Evolutionary conservation across 2,329 filamentous ascomycete species (phyloP).

Genomic region (Diaporthe sp.): DNA sequence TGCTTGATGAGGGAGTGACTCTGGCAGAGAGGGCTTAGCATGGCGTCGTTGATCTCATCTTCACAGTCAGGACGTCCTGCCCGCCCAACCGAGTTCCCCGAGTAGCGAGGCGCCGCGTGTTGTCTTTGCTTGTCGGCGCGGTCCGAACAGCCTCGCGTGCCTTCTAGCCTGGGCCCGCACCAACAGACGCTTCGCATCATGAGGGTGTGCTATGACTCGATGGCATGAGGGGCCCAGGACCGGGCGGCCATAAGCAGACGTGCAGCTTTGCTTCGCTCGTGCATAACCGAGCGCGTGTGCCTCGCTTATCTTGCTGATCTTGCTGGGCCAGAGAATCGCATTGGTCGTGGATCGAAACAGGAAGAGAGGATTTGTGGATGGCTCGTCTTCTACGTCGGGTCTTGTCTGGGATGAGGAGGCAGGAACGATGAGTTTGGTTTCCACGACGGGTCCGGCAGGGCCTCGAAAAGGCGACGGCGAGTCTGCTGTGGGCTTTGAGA

Average conservation of each 20-base stretch:
- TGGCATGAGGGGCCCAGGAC: neutral
- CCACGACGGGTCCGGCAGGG: neutral
- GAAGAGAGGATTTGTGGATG: neutral
- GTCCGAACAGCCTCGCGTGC: neutral
- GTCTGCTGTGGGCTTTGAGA: neutral
- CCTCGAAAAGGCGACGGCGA: neutral
- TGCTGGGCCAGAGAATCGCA: neutral
- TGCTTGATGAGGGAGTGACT: neutral
- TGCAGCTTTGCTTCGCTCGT: neutral
- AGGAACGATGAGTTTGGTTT: neutral
- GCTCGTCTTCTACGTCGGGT: neutral
- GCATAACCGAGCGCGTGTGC: conserved; percentile 9
- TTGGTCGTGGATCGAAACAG: neutral
- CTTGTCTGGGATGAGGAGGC: neutral
- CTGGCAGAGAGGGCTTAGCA: neutral
- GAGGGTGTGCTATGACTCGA: conserved; percentile 16
- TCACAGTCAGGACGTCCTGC: neutral
- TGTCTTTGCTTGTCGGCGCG: neutral
- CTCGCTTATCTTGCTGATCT: neutral
- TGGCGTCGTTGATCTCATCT: neutral
- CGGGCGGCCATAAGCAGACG: neutral
- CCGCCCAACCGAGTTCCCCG: neutral
- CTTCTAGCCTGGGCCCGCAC: neutral
- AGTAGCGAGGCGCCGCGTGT: neutral
- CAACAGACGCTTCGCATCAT: neutral